Conservation (phyloP, 257 asterid genomes). For the Petrea volubilis region DNA sequence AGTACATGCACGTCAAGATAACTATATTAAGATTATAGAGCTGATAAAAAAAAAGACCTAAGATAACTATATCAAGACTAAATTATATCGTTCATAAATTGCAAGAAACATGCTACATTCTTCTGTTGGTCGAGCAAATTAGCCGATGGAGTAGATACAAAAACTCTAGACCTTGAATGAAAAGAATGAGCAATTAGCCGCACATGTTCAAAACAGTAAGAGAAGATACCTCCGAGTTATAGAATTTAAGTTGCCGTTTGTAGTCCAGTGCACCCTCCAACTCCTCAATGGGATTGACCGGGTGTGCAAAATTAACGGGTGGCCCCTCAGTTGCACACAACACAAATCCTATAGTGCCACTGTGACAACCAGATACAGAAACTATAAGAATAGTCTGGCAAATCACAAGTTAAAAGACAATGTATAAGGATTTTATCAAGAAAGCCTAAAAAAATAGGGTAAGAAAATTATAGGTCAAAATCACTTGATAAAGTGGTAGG, state of each 20-base stretch:
- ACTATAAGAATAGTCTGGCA: background rate
- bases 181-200: background rate
- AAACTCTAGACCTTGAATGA: background rate
- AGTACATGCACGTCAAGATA: too few species aligned
- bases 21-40: background rate
- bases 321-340: constrained; percentile 88
- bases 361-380: constrained; percentile 34
- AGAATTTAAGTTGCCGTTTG: constrained; percentile 68
- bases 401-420: background rate
- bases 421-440: background rate
- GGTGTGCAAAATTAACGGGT: constrained; percentile 77
- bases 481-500: background rate
- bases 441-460: background rate
- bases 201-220: background rate
- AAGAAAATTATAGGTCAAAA: too few species aligned
- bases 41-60: background rate
- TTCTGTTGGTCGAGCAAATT: background rate
- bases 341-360: constrained; percentile 88
- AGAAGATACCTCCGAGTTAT: constrained; percentile 81
- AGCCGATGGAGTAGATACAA: background rate
- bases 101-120: background rate
- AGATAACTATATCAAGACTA: background rate
- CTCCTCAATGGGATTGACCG: constrained; percentile 91
- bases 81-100: background rate
- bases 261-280: constrained; percentile 67